Conservation (phyloP, 495 filamentous ascomycete species). For the Penicillium steckii region DNA sequence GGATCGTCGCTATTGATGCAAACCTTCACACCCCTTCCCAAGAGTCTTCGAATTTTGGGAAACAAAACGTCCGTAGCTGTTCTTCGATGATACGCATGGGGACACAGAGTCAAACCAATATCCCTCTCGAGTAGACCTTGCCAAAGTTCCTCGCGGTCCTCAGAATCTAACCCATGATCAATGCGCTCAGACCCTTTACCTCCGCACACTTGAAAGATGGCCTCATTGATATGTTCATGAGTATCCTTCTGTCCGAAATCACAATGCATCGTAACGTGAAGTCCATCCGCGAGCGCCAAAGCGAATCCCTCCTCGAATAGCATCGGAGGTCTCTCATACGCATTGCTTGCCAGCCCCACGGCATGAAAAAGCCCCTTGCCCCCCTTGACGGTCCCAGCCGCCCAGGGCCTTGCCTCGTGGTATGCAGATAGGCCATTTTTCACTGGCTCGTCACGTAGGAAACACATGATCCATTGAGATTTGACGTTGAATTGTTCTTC, state of each 20-base stretch:
- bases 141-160: slow-evolving; percentile 31
- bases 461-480: slow-evolving; percentile 40
- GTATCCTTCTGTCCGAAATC: slow-evolving; percentile 44
- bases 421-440: slow-evolving; percentile 26
- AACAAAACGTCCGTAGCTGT: slow-evolving; percentile 38
- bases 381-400: slow-evolving; percentile 17
- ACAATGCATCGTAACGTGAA: slow-evolving; percentile 44
- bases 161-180: slow-evolving; percentile 42
- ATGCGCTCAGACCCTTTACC: slow-evolving; percentile 34
- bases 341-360: slow-evolving; percentile 44
- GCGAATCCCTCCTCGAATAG: slow-evolving; percentile 37
- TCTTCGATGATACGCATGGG: slow-evolving; percentile 40
- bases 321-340: slow-evolving; percentile 36
- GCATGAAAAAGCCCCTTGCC: slow-evolving; percentile 38
- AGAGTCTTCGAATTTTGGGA: slow-evolving; percentile 34
- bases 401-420: slow-evolving; percentile 27
- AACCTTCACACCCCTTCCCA: slow-evolving; percentile 34
- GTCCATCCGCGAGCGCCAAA: slow-evolving; percentile 33
- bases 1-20: slow-evolving; percentile 44
- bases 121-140: slow-evolving; percentile 24
- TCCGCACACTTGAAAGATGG: slow-evolving; percentile 29
- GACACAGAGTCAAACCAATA: slow-evolving; percentile 43
- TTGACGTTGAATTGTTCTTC: slow-evolving; percentile 24
- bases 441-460: slow-evolving; percentile 36
- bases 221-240: slow-evolving; percentile 34